Conservation (phyloP, 805 yeast genomes). For the Saccharomycopsis babjevae region DNA sequence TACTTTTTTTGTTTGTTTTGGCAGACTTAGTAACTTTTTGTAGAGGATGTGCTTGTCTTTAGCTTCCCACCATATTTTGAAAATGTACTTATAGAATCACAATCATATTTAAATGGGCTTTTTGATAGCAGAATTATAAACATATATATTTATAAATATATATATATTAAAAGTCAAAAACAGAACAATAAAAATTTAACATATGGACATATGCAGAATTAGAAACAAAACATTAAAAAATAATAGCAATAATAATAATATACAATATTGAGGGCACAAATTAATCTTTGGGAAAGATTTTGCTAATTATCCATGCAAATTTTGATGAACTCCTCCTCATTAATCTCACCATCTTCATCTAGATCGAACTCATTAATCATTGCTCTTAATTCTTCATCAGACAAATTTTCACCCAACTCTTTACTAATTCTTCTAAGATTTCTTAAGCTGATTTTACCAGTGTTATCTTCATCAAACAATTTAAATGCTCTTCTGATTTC, state of each 20-base stretch:
- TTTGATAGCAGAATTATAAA: not conserved
- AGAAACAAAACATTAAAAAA: not conserved
- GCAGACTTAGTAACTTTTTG: not conserved
- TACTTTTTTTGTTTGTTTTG: too few relatives aligned
- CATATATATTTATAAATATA: not conserved
- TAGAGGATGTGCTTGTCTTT: not conserved
- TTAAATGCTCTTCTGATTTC: slow-evolving; percentile 86
- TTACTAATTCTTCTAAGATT: slow-evolving; percentile 83
- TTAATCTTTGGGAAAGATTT: not conserved
- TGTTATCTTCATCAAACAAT: slow-evolving; percentile 77
- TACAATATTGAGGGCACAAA: not conserved
- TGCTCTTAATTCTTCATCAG: slow-evolving; percentile 87
- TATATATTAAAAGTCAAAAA: not conserved
- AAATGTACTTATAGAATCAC: too few relatives aligned
- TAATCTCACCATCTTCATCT: slow-evolving; percentile 92
- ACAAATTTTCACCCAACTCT: slow-evolving; percentile 83
- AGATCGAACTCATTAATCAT: slow-evolving; percentile 97
- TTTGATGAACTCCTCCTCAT: slow-evolving; percentile 81
- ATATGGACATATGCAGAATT: not conserved
- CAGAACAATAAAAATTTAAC: not conserved
- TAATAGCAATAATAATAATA: not conserved
- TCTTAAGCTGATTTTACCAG: slow-evolving; percentile 76
- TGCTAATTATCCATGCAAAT: slow-evolving; percentile 63
- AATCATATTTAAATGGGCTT: too few relatives aligned
- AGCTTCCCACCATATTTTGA: too few relatives aligned